Evolutionary conservation across 306 rosid genomes (phyloP), one percentile per base, ranked within the genome.

Genomic region (Dalbergia cochinchinensis): DNA sequence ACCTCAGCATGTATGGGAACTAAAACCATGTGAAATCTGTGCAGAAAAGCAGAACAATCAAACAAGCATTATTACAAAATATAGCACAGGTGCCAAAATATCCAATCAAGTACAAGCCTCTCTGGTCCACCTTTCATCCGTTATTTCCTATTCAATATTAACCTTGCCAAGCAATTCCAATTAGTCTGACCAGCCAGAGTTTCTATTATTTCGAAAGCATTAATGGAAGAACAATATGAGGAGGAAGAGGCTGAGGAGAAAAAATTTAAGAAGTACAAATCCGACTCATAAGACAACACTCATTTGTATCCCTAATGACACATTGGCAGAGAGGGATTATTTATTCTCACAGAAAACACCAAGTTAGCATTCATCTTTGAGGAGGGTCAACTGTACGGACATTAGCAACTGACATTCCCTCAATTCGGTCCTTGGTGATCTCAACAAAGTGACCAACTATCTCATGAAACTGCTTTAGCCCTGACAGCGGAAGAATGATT

Each of bases 371-470:
- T 95, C 88, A 91, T 88, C 96, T 91, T 76, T 93, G 99, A 74
- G 98, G 96, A 31, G 98, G 90, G 64, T 96, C 99, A 80, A 96
- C 90, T 3, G 98, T 96, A 68, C 99, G 97, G 76, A 96, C 97
- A 83, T 91, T 93, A 66, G 97, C 99, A 12, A 88, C 94, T 12
- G 96, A 54, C 99, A 96, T 93, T 80, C 94, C 98, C 84, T 96
- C 99, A 39, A 93, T 85, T 83, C 94, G 86, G 78, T 96, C 99
- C 81, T 96, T 96, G 74, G 98, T 96, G 85, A 96, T 91, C 85
- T 96, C 99, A 83, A 96, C 99, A 81, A 96, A 96, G 86, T 96
- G 99, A 78, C 99, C 99, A 48, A 96, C 94, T 57, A 91, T 91
- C 82, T 96, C 99, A 83, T 96, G 93, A 88, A 96, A 96, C 87